These are phyloP conservation scores for Backusella macrospora DNA, from an alignment of 192 early-diverging fungal genomes.

Conservation along the genomic window DNA sequence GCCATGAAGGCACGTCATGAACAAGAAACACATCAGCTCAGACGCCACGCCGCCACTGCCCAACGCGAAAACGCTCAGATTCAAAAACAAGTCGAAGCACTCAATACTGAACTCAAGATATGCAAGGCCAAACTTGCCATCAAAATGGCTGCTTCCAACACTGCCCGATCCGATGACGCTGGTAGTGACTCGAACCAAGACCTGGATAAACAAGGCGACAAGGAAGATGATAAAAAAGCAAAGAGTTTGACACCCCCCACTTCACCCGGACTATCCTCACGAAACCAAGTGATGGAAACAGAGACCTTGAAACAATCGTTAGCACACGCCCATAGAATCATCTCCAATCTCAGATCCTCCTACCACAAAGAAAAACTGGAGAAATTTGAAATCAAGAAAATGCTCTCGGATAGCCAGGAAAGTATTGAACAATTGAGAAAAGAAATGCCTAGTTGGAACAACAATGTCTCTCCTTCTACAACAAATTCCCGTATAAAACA, in stretches of 20 bases:
- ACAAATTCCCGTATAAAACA: not conserved
- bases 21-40: conserved; percentile 58
- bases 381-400: conserved; percentile 55
- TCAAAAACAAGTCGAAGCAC: conserved; percentile 56
- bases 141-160: conserved; percentile 16
- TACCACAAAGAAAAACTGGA: conserved; percentile 57
- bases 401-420: conserved; percentile 58
- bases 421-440: conserved; percentile 54
- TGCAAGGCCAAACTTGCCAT: conserved; percentile 33
- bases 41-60: conserved; percentile 51
- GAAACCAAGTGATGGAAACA: conserved; percentile 25
- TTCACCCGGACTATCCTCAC: not conserved
- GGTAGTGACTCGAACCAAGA: not conserved
- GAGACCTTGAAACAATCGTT: conserved; percentile 40
- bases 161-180: not conserved
- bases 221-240: not conserved
- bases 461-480: not conserved
- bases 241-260: conserved; percentile 8
- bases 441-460: conserved; percentile 34
- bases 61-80: conserved; percentile 65
- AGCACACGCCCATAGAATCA: conserved; percentile 51
- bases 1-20: conserved; percentile 60
- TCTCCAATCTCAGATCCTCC: conserved; percentile 51
- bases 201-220: not conserved
- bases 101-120: conserved; percentile 55